A percentile compares a stretch with the other conserved stretches of the same genome.
Evolutionary conservation across 805 yeast species (phyloP).

Genomic region (Metschnikowia baotianmanensis): DNA sequence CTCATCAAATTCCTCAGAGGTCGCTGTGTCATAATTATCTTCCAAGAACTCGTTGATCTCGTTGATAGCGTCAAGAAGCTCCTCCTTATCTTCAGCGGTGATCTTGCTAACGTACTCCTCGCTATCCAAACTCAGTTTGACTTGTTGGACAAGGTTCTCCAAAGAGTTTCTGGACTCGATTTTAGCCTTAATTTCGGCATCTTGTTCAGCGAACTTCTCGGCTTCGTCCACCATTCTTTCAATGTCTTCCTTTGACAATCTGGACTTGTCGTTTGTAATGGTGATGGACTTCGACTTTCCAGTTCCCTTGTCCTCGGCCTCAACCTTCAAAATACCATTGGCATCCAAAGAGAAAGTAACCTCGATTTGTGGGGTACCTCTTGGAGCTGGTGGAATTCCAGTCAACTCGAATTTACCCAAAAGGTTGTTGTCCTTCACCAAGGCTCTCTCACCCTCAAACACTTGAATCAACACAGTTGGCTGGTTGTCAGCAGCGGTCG

Average conservation of each 20-base stretch:
- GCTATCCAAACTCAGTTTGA: conserved; percentile 16
- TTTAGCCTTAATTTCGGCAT: conserved; percentile 21
- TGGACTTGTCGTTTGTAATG: conserved; percentile 20
- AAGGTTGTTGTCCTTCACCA: conserved; percentile 24
- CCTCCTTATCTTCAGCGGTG: conserved; percentile 88
- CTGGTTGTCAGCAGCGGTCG: conserved; percentile 24
- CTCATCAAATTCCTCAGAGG: conserved; percentile 90
- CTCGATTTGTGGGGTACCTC: conserved; percentile 24
- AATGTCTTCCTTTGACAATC: conserved; percentile 23
- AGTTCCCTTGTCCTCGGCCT: conserved; percentile 22
- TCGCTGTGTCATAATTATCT: conserved; percentile 78
- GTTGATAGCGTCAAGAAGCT: conserved; percentile 79
- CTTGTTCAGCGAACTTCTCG: conserved; percentile 22
- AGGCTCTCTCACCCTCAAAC: conserved; percentile 24
- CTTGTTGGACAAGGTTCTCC: conserved; percentile 19
- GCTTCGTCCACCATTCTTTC: conserved; percentile 24
- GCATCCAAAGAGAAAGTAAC: conserved; percentile 23
- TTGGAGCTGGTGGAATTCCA: conserved; percentile 25
- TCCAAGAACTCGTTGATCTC: conserved; percentile 81
- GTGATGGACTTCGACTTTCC: conserved; percentile 23
- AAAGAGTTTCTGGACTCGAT: conserved; percentile 22
- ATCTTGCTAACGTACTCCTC: conserved; percentile 48
- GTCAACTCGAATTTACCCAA: conserved; percentile 24
- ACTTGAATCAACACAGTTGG: conserved; percentile 24
- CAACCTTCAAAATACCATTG: conserved; percentile 23